Percentiles rank a stretch among this genome's conserved stretches.
Conservation (phyloP, 106 monocot genomes). For the Narthecium ossifragum region DNA sequence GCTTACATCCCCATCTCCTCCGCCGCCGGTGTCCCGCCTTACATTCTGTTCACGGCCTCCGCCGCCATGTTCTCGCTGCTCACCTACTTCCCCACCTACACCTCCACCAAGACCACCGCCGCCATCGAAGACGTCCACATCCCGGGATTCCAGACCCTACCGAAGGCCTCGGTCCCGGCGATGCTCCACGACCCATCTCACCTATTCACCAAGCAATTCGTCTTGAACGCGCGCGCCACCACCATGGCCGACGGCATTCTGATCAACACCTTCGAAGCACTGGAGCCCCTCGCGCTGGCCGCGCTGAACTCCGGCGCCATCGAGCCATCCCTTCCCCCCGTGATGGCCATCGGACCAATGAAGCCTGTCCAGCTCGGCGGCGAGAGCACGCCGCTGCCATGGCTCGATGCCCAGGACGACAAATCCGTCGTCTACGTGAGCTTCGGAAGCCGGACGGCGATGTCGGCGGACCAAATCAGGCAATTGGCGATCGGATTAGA, state of each 20-base stretch:
- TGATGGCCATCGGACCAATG: slow-evolving; percentile 39
- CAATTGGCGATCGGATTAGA: background rate
- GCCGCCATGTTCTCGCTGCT: background rate
- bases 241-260: slow-evolving; percentile 24
- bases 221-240: slow-evolving; percentile 19
- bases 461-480: background rate
- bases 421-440: slow-evolving; percentile 61
- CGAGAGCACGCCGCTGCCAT: background rate
- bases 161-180: background rate
- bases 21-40: background rate
- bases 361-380: background rate
- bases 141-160: background rate
- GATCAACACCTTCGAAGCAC: slow-evolving; percentile 39
- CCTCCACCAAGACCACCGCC: background rate
- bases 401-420: slow-evolving; percentile 17
- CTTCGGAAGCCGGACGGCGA: slow-evolving; percentile 18
- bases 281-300: slow-evolving; percentile 30
- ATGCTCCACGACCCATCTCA: background rate
- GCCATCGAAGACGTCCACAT: background rate
- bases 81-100: background rate
- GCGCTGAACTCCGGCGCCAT: slow-evolving; percentile 26
- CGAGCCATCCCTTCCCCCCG: slow-evolving; percentile 24
- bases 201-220: slow-evolving; percentile 8
- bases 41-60: background rate
- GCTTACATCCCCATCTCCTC: background rate